Evolutionary conservation across 1,284 basidiomycete species (phyloP), one percentile per base, ranked within the genome.

Genomic region (Cerrena zonata): DNA sequence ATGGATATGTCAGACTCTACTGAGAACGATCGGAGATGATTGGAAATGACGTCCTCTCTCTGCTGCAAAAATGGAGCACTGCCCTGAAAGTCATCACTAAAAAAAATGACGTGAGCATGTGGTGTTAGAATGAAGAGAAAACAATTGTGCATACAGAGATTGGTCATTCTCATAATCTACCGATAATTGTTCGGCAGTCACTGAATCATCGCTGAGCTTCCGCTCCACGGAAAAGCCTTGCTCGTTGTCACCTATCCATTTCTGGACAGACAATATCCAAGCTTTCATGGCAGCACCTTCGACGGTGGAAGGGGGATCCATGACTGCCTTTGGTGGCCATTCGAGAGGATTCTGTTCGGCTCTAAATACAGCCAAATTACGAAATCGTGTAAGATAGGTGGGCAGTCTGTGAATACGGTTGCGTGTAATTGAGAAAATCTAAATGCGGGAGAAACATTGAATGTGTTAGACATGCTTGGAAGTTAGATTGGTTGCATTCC

Each of bases 311-410:
- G 66, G 63, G 3, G 68, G 61, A 48, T 78, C 75, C 61, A 85
- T 66, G 5, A 82, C 71, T 54, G 64, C 54, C 58, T 71, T 78
- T 21, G 86, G 83, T 1, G 95, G 95, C 93, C 94, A 98, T 66
- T 92, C 85, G 36, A 97, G 77, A 1, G 92, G 92, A 63, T 98
- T 98, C 56, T 86, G 84, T 59, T 96, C 94, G 7, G 91, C 74
- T 65, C 92, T 93, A 63, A 98, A 77, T 25, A 95, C 80, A 49
- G 85, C 82, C 30, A 99, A 74, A 49, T 80, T 75, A 27, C 69
- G 70, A 65, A 96, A 94, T 53, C 84, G 77, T 15, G 77, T 69
- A 39, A 98, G 66, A 67, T 95, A 98, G 3, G 73, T 63, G 1
- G 95, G 95, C 1, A 99, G 75, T 18, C 79, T 76, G 36, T 80